Evolutionary conservation across 306 rosid species (phyloP).

Genomic region (Pyrus pyrifolia): DNA sequence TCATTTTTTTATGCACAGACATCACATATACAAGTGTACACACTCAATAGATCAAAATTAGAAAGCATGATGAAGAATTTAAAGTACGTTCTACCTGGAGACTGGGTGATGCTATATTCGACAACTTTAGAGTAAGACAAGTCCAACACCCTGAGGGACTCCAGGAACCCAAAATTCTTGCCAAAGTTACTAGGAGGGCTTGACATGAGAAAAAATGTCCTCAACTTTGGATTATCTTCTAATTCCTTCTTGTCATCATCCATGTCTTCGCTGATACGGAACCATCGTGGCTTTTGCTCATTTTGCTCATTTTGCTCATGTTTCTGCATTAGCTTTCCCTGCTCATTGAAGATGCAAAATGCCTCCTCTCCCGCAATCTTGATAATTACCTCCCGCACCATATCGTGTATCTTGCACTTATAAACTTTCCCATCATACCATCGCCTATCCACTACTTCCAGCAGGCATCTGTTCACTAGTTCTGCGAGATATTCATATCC

Average conservation of each 20-base stretch:
- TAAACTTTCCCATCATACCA: constrained; percentile 14
- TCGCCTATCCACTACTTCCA: not conserved
- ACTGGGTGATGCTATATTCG: not conserved
- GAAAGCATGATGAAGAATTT: too few relatives aligned
- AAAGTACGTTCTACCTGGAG: not conserved
- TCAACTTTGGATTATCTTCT: not conserved
- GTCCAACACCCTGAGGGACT: constrained; percentile 11
- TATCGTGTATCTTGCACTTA: constrained; percentile 15
- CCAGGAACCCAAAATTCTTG: not conserved
- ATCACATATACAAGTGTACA: too few relatives aligned
- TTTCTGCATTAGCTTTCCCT: not conserved
- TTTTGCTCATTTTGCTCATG: too few relatives aligned
- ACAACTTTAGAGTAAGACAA: not conserved
- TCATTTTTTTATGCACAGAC: too few relatives aligned
- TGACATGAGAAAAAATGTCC: constrained; percentile 5
- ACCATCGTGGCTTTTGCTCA: not conserved
- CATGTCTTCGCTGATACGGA: constrained; percentile 6
- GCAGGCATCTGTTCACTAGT: not conserved
- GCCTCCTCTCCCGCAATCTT: constrained; percentile 3
- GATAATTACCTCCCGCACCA: constrained; percentile 6
- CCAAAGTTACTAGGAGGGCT: not conserved
- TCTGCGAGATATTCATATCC: constrained; percentile 1
- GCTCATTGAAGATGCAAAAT: not conserved
- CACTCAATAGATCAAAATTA: too few relatives aligned
- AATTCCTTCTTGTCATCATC: not conserved